These are phyloP conservation scores for Coccomyxa subellipsoidea DNA, from an alignment of 163 green algal genomes.

Conservation along the genomic window DNA sequence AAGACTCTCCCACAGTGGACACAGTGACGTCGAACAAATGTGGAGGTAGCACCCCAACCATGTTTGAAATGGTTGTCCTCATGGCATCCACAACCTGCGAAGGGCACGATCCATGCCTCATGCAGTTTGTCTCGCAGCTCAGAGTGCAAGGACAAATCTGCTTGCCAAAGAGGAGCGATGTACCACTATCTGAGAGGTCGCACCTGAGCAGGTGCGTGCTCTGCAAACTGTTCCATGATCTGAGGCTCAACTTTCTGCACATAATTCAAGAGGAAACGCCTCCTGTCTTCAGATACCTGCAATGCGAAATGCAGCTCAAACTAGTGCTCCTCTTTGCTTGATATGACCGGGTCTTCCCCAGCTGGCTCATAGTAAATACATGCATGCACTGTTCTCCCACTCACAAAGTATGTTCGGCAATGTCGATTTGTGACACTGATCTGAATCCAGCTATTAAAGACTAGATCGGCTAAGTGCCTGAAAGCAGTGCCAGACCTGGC, in stretches of 20 bases:
- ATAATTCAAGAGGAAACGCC: constrained; percentile 59
- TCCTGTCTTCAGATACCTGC: constrained; percentile 22
- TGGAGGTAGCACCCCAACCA: constrained; percentile 79
- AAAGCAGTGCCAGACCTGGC: not conserved
- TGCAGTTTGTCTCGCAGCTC: too few relatives aligned
- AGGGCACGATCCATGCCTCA: too few relatives aligned
- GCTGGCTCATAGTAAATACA: too few relatives aligned
- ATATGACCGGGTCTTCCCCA: not conserved
- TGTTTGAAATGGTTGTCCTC: constrained; percentile 77
- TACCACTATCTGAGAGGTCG: not conserved
- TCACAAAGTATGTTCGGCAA: too few relatives aligned
- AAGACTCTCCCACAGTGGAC: constrained; percentile 49
- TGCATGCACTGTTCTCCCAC: too few relatives aligned
- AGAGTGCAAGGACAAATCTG: too few relatives aligned
- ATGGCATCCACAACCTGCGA: constrained; percentile 72
- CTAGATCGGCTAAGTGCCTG: not conserved
- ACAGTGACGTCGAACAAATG: constrained; percentile 81
- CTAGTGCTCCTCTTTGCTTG: not conserved
- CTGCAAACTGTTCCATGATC: constrained; percentile 62
- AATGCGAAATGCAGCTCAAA: not conserved
- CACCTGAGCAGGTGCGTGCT: constrained; percentile 39
- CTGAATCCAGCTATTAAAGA: too few relatives aligned
- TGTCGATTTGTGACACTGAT: too few relatives aligned
- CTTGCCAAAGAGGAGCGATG: too few relatives aligned
- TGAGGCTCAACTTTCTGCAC: constrained; percentile 65